These are phyloP conservation scores for Chlorella variabilis DNA, from an alignment of 163 green algal species.

Conservation along the genomic window DNA sequence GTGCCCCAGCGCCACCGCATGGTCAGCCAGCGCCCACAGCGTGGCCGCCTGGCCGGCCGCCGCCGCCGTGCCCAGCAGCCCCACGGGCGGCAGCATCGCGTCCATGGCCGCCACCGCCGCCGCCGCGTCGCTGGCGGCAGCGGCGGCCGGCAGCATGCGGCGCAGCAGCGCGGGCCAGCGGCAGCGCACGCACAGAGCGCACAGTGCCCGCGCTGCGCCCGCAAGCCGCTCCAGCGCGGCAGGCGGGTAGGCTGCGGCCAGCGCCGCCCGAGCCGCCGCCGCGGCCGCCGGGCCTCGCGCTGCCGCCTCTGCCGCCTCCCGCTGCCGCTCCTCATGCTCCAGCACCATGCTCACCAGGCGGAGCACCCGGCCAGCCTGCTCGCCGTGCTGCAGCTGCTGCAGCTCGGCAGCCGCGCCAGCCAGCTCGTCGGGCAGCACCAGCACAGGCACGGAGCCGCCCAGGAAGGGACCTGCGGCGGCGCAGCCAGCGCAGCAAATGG, in stretches of 20 bases:
- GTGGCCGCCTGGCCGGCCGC: background rate
- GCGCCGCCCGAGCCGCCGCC: background rate
- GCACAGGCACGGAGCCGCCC: background rate
- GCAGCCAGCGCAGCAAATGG: background rate
- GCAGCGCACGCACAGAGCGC: conserved; percentile 25
- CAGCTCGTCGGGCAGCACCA: conserved; percentile 6
- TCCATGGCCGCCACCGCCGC: conserved; percentile 11
- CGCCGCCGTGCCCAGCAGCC: conserved; percentile 10
- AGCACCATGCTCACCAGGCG: conserved; percentile 13
- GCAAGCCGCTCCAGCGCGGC: background rate
- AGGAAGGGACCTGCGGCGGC: background rate
- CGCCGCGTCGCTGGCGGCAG: background rate
- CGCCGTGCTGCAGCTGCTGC: too few relatives aligned
- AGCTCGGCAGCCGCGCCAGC: background rate
- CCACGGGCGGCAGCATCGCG: background rate
- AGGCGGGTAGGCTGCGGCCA: background rate
- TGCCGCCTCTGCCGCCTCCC: background rate
- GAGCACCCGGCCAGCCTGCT: background rate
- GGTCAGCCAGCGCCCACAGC: conserved; percentile 5
- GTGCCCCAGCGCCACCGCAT: background rate
- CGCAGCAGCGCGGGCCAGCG: conserved; percentile 36
- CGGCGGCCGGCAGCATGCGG: conserved; percentile 3
- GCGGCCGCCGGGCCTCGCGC: background rate
- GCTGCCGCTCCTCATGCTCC: background rate
- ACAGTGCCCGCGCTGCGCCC: background rate